Evolutionary conservation across 371 early-diverging fungal genomes (phyloP).

Genomic region (Apophysomyces elegans): DNA sequence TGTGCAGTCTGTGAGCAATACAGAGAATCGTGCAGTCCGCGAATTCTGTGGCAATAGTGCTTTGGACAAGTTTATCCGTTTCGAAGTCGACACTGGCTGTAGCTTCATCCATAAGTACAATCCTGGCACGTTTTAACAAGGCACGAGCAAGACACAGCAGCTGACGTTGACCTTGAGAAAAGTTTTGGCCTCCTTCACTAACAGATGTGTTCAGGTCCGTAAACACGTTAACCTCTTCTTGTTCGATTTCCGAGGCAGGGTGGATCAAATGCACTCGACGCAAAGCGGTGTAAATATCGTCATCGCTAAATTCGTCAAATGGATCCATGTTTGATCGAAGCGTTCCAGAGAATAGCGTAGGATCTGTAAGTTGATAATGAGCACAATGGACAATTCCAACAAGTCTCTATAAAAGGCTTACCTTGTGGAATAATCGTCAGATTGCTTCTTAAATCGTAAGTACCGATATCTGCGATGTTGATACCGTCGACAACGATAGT

Average conservation of each 20-base stretch:
- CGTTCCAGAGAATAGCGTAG: slow-evolving; percentile 62
- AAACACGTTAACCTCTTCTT: slow-evolving; percentile 20
- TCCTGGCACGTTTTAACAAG: slow-evolving; percentile 47
- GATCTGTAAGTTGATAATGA: slow-evolving; percentile 55
- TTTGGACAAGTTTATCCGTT: slow-evolving; percentile 67
- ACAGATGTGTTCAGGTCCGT: slow-evolving; percentile 51
- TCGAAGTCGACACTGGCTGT: slow-evolving; percentile 62
- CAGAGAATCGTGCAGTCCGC: slow-evolving; percentile 62
- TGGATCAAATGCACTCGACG: slow-evolving; percentile 55
- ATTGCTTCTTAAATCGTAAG: not conserved
- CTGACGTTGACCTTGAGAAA: slow-evolving; percentile 81
- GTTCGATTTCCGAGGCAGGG: slow-evolving; percentile 13
- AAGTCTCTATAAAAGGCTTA: slow-evolving; percentile 20
- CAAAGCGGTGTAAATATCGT: slow-evolving; percentile 65
- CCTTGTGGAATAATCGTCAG: slow-evolving; percentile 1
- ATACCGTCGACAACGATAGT: not conserved
- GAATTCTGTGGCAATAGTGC: slow-evolving; percentile 64
- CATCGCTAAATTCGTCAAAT: slow-evolving; percentile 52
- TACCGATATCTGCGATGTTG: not conserved
- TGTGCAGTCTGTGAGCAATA: slow-evolving; percentile 73
- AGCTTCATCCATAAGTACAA: slow-evolving; percentile 57
- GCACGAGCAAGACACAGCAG: slow-evolving; percentile 79
- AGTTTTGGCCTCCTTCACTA: slow-evolving; percentile 68
- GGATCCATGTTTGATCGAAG: slow-evolving; percentile 65
- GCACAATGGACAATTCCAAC: slow-evolving; percentile 51